Conservation (phyloP, 2,329 filamentous ascomycete species). For the Diplocarpon mali region DNA sequence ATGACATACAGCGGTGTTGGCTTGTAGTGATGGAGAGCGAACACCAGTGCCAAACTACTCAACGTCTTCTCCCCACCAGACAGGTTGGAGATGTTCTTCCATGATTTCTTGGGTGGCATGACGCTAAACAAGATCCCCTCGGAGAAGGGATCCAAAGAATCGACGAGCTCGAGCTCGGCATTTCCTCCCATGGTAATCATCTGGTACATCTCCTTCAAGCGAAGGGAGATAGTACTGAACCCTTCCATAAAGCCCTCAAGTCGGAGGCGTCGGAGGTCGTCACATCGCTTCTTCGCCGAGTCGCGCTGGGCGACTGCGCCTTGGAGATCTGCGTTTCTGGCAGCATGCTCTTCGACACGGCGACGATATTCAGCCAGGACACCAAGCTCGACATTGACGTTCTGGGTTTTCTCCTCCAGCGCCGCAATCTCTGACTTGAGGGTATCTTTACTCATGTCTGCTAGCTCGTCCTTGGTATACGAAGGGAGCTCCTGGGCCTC, state of each 20-base stretch:
- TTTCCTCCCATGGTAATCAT: constrained; percentile 99
- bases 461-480: constrained; percentile 63
- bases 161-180: constrained; percentile 91
- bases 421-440: constrained; percentile 55
- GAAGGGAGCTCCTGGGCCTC: constrained; percentile 54
- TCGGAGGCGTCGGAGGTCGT: constrained; percentile 80
- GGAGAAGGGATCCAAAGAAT: constrained; percentile 90
- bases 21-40: constrained; percentile 95
- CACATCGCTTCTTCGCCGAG: constrained; percentile 79
- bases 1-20: constrained; percentile 97
- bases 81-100: constrained; percentile 98
- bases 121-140: constrained; percentile 96
- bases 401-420: constrained; percentile 68
- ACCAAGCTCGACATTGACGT: constrained; percentile 75
- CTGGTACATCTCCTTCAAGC: constrained; percentile 99
- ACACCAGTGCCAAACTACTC: constrained; percentile 87
- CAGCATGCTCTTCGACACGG: constrained; percentile 70
- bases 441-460: constrained; percentile 53
- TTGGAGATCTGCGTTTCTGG: constrained; percentile 74
- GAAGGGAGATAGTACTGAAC: constrained; percentile 84
- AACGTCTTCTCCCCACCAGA: constrained; percentile 96
- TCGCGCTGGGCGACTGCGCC: constrained; percentile 70
- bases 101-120: constrained; percentile 99
- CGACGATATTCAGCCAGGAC: constrained; percentile 85
- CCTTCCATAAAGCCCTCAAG: constrained; percentile 98